Conservation (phyloP, 2,329 filamentous ascomycete genomes). For the Nigrospora sphaerica region DNA sequence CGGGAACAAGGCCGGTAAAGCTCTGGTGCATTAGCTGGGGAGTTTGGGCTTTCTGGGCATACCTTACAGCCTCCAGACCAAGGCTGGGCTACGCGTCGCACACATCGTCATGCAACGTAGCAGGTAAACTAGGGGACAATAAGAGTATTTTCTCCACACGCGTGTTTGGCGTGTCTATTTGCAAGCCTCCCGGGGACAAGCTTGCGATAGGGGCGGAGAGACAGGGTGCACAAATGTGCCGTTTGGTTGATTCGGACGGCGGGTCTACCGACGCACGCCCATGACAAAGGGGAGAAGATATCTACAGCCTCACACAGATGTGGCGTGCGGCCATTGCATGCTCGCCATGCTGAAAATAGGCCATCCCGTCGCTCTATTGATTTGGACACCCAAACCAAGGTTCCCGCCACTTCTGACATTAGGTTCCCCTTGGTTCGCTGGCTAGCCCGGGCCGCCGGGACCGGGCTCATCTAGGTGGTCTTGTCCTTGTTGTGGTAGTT, state of each 20-base stretch:
- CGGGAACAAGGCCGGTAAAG: not conserved
- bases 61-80: not conserved
- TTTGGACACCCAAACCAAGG: not conserved
- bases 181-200: no score
- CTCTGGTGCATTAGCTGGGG: not conserved
- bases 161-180: no score
- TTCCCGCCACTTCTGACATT: no score
- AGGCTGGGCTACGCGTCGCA: no score
- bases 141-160: no score
- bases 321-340: not conserved
- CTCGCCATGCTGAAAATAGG: not conserved
- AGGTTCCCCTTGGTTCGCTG: not conserved
- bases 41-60: not conserved
- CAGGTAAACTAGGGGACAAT: no score
- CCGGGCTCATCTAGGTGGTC: slow-evolving; percentile 32
- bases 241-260: no score
- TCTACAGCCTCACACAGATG: slow-evolving; percentile 6
- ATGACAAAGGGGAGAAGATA: slow-evolving; percentile 5
- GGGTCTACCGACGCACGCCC: not conserved
- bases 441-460: not conserved
- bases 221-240: no score
- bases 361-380: slow-evolving; percentile 3
- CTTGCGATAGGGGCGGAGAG: no score
- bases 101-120: no score
- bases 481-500: slow-evolving; percentile 98